A percentile compares a stretch with the other conserved stretches of the same genome.
phyloP scores from a whole-genome alignment of 2,329 filamentous ascomycete genomes.

The Trichoderma aggressivum region DNA sequence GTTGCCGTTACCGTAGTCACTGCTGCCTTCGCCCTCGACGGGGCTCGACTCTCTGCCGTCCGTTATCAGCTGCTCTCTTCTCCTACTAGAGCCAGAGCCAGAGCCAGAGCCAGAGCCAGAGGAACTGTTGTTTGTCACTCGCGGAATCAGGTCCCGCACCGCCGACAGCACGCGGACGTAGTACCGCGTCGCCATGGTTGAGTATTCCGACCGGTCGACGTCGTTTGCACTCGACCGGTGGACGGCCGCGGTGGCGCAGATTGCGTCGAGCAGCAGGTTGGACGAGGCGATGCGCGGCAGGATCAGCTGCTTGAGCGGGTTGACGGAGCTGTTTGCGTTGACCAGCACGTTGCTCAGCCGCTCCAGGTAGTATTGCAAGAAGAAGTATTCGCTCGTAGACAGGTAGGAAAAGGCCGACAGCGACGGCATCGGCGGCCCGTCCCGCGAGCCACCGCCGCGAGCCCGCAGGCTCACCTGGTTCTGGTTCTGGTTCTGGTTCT shows the following conservation, averaged over 20 bases:
- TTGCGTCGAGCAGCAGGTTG: conserved; percentile 10
- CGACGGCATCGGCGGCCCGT: neutral
- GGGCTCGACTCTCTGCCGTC: neutral
- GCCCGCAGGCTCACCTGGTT: neutral
- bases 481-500: neutral
- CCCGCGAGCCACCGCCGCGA: neutral
- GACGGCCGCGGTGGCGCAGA: conserved; percentile 1
- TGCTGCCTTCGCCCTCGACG: neutral
- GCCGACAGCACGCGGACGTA: conserved; percentile 12
- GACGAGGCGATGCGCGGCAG: conserved; percentile 10
- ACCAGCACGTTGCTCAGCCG: conserved; percentile 8
- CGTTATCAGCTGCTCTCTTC: neutral
- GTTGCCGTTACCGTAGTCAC: neutral
- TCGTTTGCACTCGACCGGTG: neutral
- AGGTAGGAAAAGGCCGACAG: conserved; percentile 15
- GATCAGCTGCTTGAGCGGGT: conserved; percentile 8
- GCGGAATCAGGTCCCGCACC: conserved; percentile 6
- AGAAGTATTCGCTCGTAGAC: conserved; percentile 13
- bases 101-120: neutral
- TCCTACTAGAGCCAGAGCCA: neutral
- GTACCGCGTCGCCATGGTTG: conserved; percentile 5
- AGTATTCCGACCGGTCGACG: neutral
- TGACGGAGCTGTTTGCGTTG: conserved; percentile 9
- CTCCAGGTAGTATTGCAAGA: conserved; percentile 15
- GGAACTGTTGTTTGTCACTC: neutral